Base-by-base conservation (phyloP, 805 yeast genomes). In the Kazachstania martiniae region DNA sequence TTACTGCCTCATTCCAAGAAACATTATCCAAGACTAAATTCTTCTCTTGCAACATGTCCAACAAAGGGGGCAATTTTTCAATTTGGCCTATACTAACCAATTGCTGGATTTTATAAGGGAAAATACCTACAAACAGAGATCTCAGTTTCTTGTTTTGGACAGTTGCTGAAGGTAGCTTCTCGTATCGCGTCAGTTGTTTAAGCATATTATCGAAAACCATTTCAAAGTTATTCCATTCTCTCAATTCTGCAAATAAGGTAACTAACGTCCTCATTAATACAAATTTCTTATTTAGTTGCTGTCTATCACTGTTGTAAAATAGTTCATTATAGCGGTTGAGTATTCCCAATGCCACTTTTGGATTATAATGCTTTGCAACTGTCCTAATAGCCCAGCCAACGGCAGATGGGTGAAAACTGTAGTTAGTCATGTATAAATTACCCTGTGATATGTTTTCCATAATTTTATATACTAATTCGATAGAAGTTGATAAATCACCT, bases 381-480 rank as follows among this genome's bases (percentile, higher is more conserved):
- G 44, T 34, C 24, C 52, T 46, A 37, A 61, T 46, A 16, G 64
- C 53, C 44, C 63, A 62, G 23, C 57, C 59, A 33, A 62, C 35
- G 7, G 56, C 43, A 3, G 58, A 46, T 16, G 63, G 62, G 27
- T 56, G 59, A 21, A 60, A 32, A 10, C 38, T 39, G 2, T 44
- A 45, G n/a, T 37, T 34, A 1, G 51, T 34, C 1, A 48, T 36
- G 36, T 39, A 49, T 21, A 38, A 25, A 14, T 35, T 45, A 35
- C 36, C 43, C 18, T 38, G 41, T 21, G 47, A 45, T 15, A 43
- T 49, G 22, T 42, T 50, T 18, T 43, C 43, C 40, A 61, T 47
- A 12, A 56, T 44, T 15, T 44, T 52, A 31, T 55, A 53, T 21
- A 51, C 51, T 30, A 55, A 50, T 5, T 43, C 41, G 9, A 53